Conservation (phyloP, 352 stramenopile species). For the Phytophthora fragariaefolia region DNA sequence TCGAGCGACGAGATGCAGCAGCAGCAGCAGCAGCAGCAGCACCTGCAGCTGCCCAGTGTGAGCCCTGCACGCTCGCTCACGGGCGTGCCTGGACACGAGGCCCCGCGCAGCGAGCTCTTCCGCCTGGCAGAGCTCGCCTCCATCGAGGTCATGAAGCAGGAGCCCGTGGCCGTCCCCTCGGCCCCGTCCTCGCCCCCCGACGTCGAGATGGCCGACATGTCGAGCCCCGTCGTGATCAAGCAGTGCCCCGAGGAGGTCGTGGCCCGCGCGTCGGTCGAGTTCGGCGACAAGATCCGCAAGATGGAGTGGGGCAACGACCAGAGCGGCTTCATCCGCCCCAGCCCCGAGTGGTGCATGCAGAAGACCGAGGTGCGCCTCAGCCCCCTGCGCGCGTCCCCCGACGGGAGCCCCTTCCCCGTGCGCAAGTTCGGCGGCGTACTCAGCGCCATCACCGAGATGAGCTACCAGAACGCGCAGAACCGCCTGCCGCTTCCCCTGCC, state of each 20-base stretch:
- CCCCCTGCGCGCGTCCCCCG: constrained; percentile 48
- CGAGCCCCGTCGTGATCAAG: constrained; percentile 44
- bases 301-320: constrained; percentile 41
- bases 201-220: constrained; percentile 55
- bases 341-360: constrained; percentile 62
- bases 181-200: constrained; percentile 34
- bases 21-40: constrained; percentile 28
- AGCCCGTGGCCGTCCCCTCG: constrained; percentile 33
- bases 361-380: constrained; percentile 72
- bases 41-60: neutral
- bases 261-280: constrained; percentile 29
- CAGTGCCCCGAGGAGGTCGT: constrained; percentile 33
- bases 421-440: constrained; percentile 53
- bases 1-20: constrained; percentile 55
- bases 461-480: constrained; percentile 64
- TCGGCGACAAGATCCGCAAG: constrained; percentile 45
- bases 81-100: constrained; percentile 32
- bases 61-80: constrained; percentile 50
- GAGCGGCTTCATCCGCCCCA: constrained; percentile 31
- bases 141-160: constrained; percentile 79
- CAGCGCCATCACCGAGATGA: constrained; percentile 53
- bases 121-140: constrained; percentile 76
- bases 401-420: constrained; percentile 32
- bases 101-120: constrained; percentile 67
- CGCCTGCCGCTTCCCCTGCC: constrained; percentile 34